These are phyloP conservation scores for Boletus sp. DNA, from an alignment of 768 basidiomycete genomes.

Conservation along the genomic window DNA sequence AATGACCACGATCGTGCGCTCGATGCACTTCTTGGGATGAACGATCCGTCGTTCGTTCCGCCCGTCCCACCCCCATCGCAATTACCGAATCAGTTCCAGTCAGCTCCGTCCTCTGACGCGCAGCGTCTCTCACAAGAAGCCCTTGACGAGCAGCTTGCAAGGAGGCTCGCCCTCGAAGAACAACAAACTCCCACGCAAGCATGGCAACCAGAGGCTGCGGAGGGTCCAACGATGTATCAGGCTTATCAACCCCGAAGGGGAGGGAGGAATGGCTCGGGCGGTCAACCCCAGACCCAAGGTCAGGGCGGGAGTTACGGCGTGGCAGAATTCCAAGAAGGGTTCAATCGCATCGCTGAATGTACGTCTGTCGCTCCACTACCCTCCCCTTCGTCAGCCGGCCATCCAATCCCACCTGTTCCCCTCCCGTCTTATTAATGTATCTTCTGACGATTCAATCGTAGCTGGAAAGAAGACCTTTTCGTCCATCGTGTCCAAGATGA, in stretches of 20 bases:
- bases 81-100: not conserved
- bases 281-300: constrained; percentile 7
- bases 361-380: constrained; percentile 24
- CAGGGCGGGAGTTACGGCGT: constrained; percentile 47
- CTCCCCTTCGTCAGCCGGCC: not conserved
- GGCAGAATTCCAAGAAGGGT: constrained; percentile 70
- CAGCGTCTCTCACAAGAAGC: constrained; percentile 52
- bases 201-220: constrained; percentile 14
- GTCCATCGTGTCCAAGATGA: constrained; percentile 70
- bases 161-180: constrained; percentile 66
- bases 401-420: not conserved
- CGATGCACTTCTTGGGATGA: constrained; percentile 80
- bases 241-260: constrained; percentile 25
- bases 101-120: constrained; percentile 25
- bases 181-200: constrained; percentile 32
- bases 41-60: constrained; percentile 70
- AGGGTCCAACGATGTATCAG: constrained; percentile 16
- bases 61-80: constrained; percentile 16
- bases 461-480: constrained; percentile 80
- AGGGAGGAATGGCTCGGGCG: constrained; percentile 7
- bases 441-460: constrained; percentile 22
- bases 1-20: constrained; percentile 74
- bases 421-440: not conserved
- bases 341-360: constrained; percentile 80
- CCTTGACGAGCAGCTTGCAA: constrained; percentile 77